A percentile compares a stretch with the other conserved stretches of the same genome.
These are phyloP conservation scores for Cenchrus purpureus DNA, from an alignment of 176 grass and related monocot genomes.

Conservation along the genomic window DNA sequence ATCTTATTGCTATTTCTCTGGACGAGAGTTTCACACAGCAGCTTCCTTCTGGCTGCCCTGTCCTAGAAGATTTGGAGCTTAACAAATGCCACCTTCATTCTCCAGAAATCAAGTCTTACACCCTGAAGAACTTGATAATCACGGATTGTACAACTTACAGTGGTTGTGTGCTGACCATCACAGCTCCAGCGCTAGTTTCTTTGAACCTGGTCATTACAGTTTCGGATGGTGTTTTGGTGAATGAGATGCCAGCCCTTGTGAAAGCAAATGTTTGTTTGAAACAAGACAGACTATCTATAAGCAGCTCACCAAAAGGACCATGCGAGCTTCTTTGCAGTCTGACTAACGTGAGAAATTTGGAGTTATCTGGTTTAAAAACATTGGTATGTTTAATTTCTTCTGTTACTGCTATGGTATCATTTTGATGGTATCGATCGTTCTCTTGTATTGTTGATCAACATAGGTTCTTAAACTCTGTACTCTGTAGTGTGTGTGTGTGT, in stretches of 20 bases:
- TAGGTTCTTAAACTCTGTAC: no score
- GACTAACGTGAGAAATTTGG: constrained; percentile 20
- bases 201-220: background rate
- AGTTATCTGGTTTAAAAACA: background rate
- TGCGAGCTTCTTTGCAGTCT: constrained; percentile 26
- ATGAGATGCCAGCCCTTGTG: constrained; percentile 20
- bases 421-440: background rate
- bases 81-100: background rate
- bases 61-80: constrained; percentile 26
- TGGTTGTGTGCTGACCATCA: background rate
- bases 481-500: no score
- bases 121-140: constrained; percentile 28
- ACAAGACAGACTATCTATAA: no score
- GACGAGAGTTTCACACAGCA: background rate
- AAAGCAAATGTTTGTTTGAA: constrained; percentile 12
- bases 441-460: background rate
- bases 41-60: constrained; percentile 23
- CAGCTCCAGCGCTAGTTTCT: constrained; percentile 8
- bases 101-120: constrained; percentile 14
- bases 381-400: constrained; percentile 26
- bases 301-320: background rate
- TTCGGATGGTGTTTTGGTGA: background rate
- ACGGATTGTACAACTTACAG: background rate
- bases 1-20: background rate
- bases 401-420: background rate